Conservation (phyloP, 257 asterid species). For the Nicotiana benthamiana region DNA sequence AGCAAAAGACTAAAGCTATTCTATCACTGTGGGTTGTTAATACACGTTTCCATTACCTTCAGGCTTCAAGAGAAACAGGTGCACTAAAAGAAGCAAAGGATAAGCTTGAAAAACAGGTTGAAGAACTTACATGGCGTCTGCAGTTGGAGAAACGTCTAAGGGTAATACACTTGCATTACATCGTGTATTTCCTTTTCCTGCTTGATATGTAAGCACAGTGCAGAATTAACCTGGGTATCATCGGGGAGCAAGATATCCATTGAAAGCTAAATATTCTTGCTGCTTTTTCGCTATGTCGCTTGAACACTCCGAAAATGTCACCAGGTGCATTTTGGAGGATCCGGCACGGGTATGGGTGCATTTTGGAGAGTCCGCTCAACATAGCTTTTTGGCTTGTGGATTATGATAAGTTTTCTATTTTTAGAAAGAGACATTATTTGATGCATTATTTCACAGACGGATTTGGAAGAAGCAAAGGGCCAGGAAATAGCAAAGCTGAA, state of each 20-base stretch:
- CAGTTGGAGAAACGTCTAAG: slow-evolving; percentile 96
- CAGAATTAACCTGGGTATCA: neutral
- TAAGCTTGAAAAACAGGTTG: slow-evolving; percentile 96
- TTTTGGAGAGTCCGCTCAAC: too few relatives aligned
- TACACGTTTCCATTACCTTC: slow-evolving; percentile 19
- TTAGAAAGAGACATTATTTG: neutral
- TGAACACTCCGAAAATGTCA: too few relatives aligned
- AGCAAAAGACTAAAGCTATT: neutral
- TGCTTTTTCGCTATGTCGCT: neutral
- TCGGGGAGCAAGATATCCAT: neutral
- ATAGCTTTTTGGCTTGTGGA: neutral
- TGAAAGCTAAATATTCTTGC: neutral
- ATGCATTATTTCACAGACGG: slow-evolving; percentile 43
- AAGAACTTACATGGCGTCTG: slow-evolving; percentile 89
- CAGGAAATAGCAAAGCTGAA: slow-evolving; percentile 71
- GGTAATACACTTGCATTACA: slow-evolving; percentile 42
- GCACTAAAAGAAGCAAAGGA: slow-evolving; percentile 97
- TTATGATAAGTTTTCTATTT: neutral
- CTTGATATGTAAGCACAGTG: neutral
- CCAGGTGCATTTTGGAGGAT: too few relatives aligned
- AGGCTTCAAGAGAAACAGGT: slow-evolving; percentile 98
- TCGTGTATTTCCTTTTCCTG: neutral
- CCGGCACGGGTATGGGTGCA: too few relatives aligned
- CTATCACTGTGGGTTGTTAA: neutral
- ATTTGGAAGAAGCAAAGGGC: slow-evolving; percentile 80